Percentiles rank a stretch among this genome's conserved stretches.
These are phyloP conservation scores for Coemansia sp. DNA, from an alignment of 192 early-diverging fungal species.

Conservation along the genomic window DNA sequence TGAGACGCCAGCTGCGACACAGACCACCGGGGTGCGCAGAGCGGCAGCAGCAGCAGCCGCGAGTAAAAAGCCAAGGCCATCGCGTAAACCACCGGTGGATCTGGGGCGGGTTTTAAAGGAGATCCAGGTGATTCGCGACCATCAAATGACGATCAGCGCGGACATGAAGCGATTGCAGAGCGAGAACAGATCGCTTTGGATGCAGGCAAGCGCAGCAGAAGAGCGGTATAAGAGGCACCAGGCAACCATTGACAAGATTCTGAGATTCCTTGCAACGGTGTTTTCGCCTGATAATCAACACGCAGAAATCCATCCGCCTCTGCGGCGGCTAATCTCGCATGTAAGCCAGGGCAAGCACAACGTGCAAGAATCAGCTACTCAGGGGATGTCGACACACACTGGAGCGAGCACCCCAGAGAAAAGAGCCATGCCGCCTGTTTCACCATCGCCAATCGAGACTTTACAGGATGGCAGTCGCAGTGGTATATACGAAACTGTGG, in stretches of 20 bases:
- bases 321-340: constrained; percentile 47
- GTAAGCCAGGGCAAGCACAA: not conserved
- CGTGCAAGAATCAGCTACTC: not conserved
- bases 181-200: constrained; percentile 90
- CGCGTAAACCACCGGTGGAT: constrained; percentile 27
- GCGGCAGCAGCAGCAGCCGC: not conserved
- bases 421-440: not conserved
- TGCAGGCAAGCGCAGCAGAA: constrained; percentile 70
- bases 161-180: constrained; percentile 85
- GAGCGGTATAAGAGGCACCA: constrained; percentile 86
- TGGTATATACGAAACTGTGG: not conserved
- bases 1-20: not conserved
- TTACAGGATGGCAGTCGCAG: not conserved
- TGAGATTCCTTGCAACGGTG: constrained; percentile 86
- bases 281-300: constrained; percentile 61
- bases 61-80: constrained; percentile 14
- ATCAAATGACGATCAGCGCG: constrained; percentile 84
- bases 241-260: constrained; percentile 90
- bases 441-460: not conserved
- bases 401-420: constrained; percentile 5
- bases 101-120: constrained; percentile 62
- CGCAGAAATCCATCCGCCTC: constrained; percentile 36
- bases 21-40: not conserved
- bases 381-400: not conserved
- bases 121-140: constrained; percentile 84